phyloP scores from a whole-genome alignment of 108 stramenopile genomes.

The Skeletonema costatum region DNA sequence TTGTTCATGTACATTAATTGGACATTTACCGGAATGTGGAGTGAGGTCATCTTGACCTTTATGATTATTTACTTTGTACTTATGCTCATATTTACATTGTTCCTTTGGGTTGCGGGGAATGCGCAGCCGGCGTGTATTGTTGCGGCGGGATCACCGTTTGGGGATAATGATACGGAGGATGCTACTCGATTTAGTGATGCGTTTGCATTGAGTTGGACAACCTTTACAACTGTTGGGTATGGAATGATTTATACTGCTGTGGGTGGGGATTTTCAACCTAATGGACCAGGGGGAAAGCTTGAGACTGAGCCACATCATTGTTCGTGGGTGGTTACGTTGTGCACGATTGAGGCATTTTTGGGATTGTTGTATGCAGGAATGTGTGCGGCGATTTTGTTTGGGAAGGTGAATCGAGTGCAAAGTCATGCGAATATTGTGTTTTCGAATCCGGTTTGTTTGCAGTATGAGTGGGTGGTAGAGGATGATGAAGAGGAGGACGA shows the following conservation, averaged over 20 bases:
- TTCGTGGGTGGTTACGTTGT: slow-evolving; percentile 58
- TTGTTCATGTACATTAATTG: slow-evolving; percentile 35
- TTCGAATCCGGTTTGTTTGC: slow-evolving; percentile 75
- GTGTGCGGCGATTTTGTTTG: slow-evolving; percentile 83
- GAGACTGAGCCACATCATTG: slow-evolving; percentile 43
- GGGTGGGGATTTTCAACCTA: slow-evolving; percentile 40
- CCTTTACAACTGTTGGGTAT: slow-evolving; percentile 75
- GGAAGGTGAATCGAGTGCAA: slow-evolving; percentile 79
- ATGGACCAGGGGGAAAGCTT: neutral
- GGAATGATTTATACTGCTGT: slow-evolving; percentile 70
- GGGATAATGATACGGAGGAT: slow-evolving; percentile 4
- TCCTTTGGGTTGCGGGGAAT: slow-evolving; percentile 12
- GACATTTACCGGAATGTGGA: slow-evolving; percentile 34
- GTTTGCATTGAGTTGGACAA: slow-evolving; percentile 79
- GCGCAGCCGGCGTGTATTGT: slow-evolving; percentile 34
- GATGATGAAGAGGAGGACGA: slow-evolving; percentile 30
- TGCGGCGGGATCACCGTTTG: slow-evolving; percentile 24
- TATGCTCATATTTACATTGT: slow-evolving; percentile 2
- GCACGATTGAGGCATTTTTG: slow-evolving; percentile 71
- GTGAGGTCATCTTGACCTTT: slow-evolving; percentile 28
- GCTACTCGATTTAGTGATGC: slow-evolving; percentile 61
- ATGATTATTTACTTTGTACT: slow-evolving; percentile 20
- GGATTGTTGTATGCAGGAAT: slow-evolving; percentile 80
- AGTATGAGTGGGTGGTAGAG: slow-evolving; percentile 54
- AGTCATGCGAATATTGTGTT: slow-evolving; percentile 68